These are phyloP conservation scores for Pistacia vera DNA, from an alignment of 345 rosid species.

Conservation along the genomic window DNA sequence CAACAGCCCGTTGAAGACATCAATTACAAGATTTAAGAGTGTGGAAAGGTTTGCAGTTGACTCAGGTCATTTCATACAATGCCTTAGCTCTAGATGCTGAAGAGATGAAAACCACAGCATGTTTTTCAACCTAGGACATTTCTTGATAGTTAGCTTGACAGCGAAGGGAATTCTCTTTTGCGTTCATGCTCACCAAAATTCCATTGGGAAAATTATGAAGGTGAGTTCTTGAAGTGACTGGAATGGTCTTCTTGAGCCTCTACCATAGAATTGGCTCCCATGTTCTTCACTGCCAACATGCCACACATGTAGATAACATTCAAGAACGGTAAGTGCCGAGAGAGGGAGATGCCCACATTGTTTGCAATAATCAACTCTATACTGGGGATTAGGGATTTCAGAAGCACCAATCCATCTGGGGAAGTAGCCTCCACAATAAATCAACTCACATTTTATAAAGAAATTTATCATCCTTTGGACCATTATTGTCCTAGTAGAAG, in stretches of 20 bases:
- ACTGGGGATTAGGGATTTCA: constrained; percentile 10
- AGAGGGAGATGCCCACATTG: not conserved
- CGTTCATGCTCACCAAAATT: constrained; percentile 12
- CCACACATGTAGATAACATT: constrained; percentile 8
- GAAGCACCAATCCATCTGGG: constrained; percentile 9
- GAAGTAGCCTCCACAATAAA: constrained; percentile 9
- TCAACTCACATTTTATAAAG: too few species aligned
- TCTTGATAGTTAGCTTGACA: constrained; percentile 2
- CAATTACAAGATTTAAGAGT: not conserved
- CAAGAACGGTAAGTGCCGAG: constrained; percentile 11
- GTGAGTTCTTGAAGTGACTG: constrained; percentile 5
- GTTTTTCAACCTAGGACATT: constrained; percentile 11
- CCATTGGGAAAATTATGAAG: not conserved
- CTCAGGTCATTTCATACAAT: constrained; percentile 4
- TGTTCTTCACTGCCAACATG: constrained; percentile 1
- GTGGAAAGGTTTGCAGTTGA: constrained; percentile 9
- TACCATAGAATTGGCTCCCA: constrained; percentile 15
- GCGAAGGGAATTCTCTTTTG: constrained; percentile 4
- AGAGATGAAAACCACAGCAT: constrained; percentile 12
- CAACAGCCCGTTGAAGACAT: not conserved
- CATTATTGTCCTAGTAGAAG: too few species aligned
- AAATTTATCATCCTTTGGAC: too few species aligned
- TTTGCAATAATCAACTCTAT: not conserved
- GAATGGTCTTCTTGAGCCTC: constrained; percentile 1
- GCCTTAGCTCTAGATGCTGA: constrained; percentile 14